Percentiles rank a stretch among this genome's conserved stretches.
Evolutionary conservation across 2,329 filamentous ascomycete species (phyloP).

Genomic region (Aspergillus pseudotamarii): DNA sequence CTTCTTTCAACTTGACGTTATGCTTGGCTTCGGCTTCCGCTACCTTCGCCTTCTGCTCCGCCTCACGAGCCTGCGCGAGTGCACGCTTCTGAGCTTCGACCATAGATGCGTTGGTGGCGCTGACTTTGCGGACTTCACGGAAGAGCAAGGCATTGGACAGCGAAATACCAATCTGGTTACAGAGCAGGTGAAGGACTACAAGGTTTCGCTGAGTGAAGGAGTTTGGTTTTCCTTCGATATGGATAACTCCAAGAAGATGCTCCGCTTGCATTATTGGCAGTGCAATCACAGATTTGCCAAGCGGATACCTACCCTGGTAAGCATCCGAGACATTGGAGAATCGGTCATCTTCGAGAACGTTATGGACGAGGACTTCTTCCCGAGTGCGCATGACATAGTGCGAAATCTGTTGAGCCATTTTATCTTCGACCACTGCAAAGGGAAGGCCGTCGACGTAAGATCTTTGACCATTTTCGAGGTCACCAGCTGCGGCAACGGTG

Average conservation of each 20-base stretch:
- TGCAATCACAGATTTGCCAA: slow-evolving; percentile 63
- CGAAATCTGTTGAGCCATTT: slow-evolving; percentile 63
- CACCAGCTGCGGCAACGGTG: slow-evolving; percentile 63
- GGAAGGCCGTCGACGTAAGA: slow-evolving; percentile 58
- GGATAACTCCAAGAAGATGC: slow-evolving; percentile 62
- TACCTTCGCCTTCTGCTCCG: slow-evolving; percentile 66
- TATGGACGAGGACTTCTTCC: slow-evolving; percentile 66
- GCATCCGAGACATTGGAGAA: slow-evolving; percentile 63
- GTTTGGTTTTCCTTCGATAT: slow-evolving; percentile 64
- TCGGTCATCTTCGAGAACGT: slow-evolving; percentile 65
- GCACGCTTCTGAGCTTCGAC: slow-evolving; percentile 66
- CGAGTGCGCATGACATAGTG: slow-evolving; percentile 65
- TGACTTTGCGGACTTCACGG: slow-evolving; percentile 62
- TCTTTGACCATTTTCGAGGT: slow-evolving; percentile 57
- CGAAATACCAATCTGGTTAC: slow-evolving; percentile 67
- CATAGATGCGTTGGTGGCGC: slow-evolving; percentile 66
- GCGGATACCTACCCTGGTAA: slow-evolving; percentile 58
- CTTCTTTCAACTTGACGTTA: slow-evolving; percentile 68
- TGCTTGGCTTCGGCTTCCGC: slow-evolving; percentile 66
- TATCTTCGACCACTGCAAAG: slow-evolving; percentile 59
- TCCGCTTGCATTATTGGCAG: slow-evolving; percentile 65
- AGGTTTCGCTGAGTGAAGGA: slow-evolving; percentile 64
- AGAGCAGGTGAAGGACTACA: slow-evolving; percentile 57
- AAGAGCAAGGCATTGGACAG: slow-evolving; percentile 67
- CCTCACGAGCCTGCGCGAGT: slow-evolving; percentile 62